These are phyloP conservation scores for Fusarium euwallaceae DNA, from an alignment of 2,329 filamentous ascomycete species.

Conservation along the genomic window DNA sequence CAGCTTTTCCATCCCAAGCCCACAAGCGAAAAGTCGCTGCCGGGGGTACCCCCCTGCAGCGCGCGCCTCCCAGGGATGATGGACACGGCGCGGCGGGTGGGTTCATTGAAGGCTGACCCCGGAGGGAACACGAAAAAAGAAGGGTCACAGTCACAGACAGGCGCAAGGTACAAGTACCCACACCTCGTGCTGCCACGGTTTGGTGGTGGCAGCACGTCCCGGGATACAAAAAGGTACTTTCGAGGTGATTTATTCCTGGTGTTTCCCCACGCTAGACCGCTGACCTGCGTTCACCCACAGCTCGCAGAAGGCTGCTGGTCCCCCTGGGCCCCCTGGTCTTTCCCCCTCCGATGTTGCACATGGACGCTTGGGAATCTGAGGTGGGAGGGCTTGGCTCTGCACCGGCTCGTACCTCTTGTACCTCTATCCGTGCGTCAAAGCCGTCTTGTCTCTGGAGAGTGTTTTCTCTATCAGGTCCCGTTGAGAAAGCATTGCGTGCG, in stretches of 20 bases:
- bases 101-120: slow-evolving; percentile 16
- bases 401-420: slow-evolving; percentile 23
- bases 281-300: slow-evolving; percentile 20
- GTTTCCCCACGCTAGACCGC: slow-evolving; percentile 34
- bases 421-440: slow-evolving; percentile 32
- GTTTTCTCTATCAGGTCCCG: slow-evolving; percentile 38
- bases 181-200: slow-evolving; percentile 1
- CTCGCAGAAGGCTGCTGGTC: slow-evolving; percentile 9
- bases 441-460: slow-evolving; percentile 17
- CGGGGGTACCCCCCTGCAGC: slow-evolving; percentile 11
- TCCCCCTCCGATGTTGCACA: slow-evolving; percentile 41
- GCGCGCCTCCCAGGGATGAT: slow-evolving; percentile 1
- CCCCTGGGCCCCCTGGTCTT: slow-evolving; percentile 19
- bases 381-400: slow-evolving; percentile 18
- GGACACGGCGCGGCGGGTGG: neutral
- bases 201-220: slow-evolving; percentile 11
- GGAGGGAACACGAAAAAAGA: slow-evolving; percentile 12
- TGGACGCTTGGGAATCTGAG: slow-evolving; percentile 42
- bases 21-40: slow-evolving; percentile 19
- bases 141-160: slow-evolving; percentile 17
- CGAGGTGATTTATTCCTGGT: slow-evolving; percentile 31
- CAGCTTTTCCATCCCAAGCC: neutral
- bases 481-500: slow-evolving; percentile 11
- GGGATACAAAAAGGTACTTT: slow-evolving; percentile 34
- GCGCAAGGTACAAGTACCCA: slow-evolving; percentile 5